Evolutionary conservation across 306 rosid species (phyloP), one percentile per base, ranked within the genome.

Genomic region (Biancaea sappan): DNA sequence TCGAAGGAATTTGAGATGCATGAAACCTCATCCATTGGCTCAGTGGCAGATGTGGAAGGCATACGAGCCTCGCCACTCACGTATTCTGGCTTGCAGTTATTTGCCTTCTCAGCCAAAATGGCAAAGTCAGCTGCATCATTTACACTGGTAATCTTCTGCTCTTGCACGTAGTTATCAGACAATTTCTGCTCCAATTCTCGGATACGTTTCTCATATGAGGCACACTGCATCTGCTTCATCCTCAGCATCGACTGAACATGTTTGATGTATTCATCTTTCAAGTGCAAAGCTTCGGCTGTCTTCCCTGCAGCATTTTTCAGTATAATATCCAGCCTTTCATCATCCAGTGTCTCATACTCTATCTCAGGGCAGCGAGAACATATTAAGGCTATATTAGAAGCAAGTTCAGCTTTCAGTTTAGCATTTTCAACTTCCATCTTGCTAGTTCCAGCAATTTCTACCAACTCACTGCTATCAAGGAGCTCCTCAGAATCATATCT

Each of bases 351-450:
- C 77, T 83, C 93, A 22, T 72, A 86, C 77, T 92, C 89, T n/a
- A 76, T 60, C 46, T 84, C 91, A 63, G 92, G 96, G 79, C 69
- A 82, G 41, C 82, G 80, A n/a, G 92, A 86, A 86, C 99, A 95
- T 24, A 86, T 79, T 29, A 90, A 67, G 18, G 98, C 99, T 74
- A 90, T 88, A 41, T 88, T 90, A 75, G 93, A 62, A 81, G 99
- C 99, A 79, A 95, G 98, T 13, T 95, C 99, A 66, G 99, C 99
- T 86, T 92, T 95, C 84, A 95, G 82, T 84, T 92, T 92, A 68
- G 99, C 99, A 86, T 95, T 95, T 79, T 92, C 98, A 83, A 95
- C 99, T 76, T 95, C 99, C 91, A 95, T 24, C 86, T 85, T 92
- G 86, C 91, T 83, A 60, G 99, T 95, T 70, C 99, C 99, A 72